Conservation (phyloP, 2,329 filamentous ascomycete species). For the Venturia nashicola region DNA sequence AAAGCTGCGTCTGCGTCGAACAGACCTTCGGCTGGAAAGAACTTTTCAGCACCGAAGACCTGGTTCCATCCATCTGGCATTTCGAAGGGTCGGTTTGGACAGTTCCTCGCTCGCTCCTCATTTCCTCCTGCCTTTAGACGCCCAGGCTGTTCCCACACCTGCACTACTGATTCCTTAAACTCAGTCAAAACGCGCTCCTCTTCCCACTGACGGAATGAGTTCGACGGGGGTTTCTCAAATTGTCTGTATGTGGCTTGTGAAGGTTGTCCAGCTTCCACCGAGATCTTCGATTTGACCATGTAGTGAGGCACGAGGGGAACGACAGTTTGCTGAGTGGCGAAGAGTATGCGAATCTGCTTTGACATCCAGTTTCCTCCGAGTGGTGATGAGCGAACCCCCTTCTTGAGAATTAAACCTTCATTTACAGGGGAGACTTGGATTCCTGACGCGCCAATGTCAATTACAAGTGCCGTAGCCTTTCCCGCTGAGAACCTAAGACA, state of each 20-base stretch:
- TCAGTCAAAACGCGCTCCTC: slow-evolving; percentile 89
- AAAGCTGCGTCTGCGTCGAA: slow-evolving; percentile 71
- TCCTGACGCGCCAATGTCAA: slow-evolving; percentile 82
- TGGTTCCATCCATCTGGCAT: slow-evolving; percentile 96
- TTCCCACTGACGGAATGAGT: slow-evolving; percentile 70
- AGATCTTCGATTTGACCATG: slow-evolving; percentile 73
- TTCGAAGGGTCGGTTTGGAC: slow-evolving; percentile 79
- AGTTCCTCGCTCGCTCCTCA: slow-evolving; percentile 57
- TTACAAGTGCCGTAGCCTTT: slow-evolving; percentile 82
- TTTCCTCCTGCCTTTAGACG: slow-evolving; percentile 49
- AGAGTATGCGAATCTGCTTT: slow-evolving; percentile 72
- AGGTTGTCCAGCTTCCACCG: slow-evolving; percentile 75
- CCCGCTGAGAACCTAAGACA: slow-evolving; percentile 64
- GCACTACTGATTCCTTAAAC: slow-evolving; percentile 95
- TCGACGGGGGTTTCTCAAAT: slow-evolving; percentile 48
- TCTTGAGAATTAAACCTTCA: slow-evolving; percentile 87
- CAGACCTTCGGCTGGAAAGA: slow-evolving; percentile 73
- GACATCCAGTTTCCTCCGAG: slow-evolving; percentile 85
- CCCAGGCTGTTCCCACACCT: slow-evolving; percentile 77
- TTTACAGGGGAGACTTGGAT: slow-evolving; percentile 84
- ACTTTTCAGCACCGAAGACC: slow-evolving; percentile 82
- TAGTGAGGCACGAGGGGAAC: slow-evolving; percentile 76
- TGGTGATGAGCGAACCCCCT: slow-evolving; percentile 70
- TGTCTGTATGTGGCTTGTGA: slow-evolving; percentile 63
- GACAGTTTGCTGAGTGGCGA: slow-evolving; percentile 52